Percentiles rank a stretch among this genome's conserved stretches.
These are phyloP conservation scores for Friedmanniomyces simplex DNA, from an alignment of 495 filamentous ascomycete genomes.

Conservation along the genomic window DNA sequence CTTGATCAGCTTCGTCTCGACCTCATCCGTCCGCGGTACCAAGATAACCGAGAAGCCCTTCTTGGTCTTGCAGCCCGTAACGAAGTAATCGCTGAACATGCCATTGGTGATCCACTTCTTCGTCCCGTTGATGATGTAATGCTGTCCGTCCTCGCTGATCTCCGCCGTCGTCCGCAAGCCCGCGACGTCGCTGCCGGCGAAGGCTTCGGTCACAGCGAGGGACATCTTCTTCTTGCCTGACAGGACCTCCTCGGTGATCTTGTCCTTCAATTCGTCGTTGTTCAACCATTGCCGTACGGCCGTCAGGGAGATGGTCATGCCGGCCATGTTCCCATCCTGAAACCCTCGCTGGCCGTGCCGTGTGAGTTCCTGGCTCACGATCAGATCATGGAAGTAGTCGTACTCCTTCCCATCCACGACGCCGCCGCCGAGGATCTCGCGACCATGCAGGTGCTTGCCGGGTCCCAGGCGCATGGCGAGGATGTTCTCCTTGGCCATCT, in stretches of 20 bases:
- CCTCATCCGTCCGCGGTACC: conserved; percentile 56
- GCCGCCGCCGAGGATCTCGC: conserved; percentile 58
- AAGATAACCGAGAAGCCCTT: conserved; percentile 74
- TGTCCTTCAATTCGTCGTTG: conserved; percentile 53
- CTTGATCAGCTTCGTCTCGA: conserved; percentile 74
- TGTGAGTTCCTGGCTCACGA: conserved; percentile 62
- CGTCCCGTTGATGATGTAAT: conserved; percentile 79
- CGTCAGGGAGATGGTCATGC: conserved; percentile 75
- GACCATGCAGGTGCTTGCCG: conserved; percentile 68
- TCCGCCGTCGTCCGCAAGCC: conserved; percentile 70
- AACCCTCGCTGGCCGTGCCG: conserved; percentile 57
- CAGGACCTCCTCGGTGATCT: conserved; percentile 60
- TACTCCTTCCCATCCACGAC: conserved; percentile 69
- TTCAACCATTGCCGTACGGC: conserved; percentile 71
- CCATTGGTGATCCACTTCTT: conserved; percentile 96
- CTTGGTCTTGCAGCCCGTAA: conserved; percentile 67
- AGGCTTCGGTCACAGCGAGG: conserved; percentile 80
- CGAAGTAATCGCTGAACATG: conserved; percentile 74
- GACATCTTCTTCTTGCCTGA: conserved; percentile 79
- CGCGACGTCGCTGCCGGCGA: conserved; percentile 80
- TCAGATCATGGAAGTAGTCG: conserved; percentile 79
- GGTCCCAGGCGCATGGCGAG: conserved; percentile 77
- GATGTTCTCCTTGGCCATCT: conserved; percentile 62
- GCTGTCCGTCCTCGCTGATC: conserved; percentile 71
- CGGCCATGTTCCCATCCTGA: conserved; percentile 54